Base-by-base conservation (phyloP, 2,329 filamentous ascomycete genomes). In the Dothiorella sarmentorum region DNA sequence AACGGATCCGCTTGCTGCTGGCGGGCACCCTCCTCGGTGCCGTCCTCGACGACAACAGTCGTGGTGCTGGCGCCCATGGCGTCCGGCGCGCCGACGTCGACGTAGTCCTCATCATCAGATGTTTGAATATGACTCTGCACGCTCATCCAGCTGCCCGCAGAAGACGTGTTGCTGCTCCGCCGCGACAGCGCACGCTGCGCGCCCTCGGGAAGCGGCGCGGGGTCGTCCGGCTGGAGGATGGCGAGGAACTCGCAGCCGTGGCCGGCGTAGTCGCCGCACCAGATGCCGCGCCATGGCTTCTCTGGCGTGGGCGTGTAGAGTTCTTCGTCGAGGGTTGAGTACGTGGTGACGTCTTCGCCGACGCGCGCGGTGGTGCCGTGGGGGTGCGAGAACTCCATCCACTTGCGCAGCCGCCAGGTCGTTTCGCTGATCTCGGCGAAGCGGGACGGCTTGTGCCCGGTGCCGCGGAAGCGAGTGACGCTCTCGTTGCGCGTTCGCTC, bases 231-330 rank as follows among this genome's bases (percentile, higher is more conserved):
- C 68, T 99, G 94, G 64, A 91, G 79, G 44, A 97, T 77, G 11
- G 95, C 78, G 4, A 97, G 69, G 58, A 97, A 96, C 71, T 97
- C 93, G 70, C 88, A 92, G 0, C 92, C 91, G 66, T 97, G 92
- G 0, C 84, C 85, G 24, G 85, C 88, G 67, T 96, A 97, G 70
- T 97, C 92, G 0, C 92, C 92, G 15, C 91, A 88, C 89, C 90
- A 97, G 27, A 99, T 90, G 0, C 93, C 93, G 62, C 91, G 85
- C 78, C 87, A 97, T 0, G 91, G 92, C 69, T 91, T 93, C 57
- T 86, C 80, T 9, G 76, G 71, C 0, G 91, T 96, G 0, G 93
- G 91, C 0, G 85, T 94, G 69, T 96, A 97, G n/a, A 88, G 73
- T 2, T 76, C 76, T 3, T 85, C 83, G 42, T 91, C 85, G 1